Conservation (phyloP, 2,329 filamentous ascomycete species). For the Hymenoscyphus occultus region DNA sequence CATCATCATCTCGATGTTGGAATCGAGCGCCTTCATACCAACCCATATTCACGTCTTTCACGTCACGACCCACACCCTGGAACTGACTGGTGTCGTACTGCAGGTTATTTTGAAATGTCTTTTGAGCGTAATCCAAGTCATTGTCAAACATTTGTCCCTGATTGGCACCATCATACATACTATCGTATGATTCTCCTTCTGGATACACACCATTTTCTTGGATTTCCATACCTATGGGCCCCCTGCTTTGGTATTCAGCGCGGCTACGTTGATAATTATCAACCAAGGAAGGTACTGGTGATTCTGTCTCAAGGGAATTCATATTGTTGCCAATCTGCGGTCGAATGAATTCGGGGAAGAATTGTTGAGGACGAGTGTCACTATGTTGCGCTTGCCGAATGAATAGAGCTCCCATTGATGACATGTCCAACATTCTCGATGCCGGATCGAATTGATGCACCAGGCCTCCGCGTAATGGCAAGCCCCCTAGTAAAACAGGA, state of each 20-base stretch:
- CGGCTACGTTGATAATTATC: not conserved
- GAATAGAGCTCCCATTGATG: slow-evolving; percentile 9
- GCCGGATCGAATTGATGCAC: not conserved
- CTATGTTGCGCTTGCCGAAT: slow-evolving; percentile 14
- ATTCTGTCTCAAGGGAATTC: not conserved
- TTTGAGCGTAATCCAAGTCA: not conserved
- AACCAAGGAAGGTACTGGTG: not conserved
- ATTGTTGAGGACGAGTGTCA: not conserved
- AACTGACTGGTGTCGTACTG: not conserved
- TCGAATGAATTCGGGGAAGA: not conserved
- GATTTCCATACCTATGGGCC: not conserved
- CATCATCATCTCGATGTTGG: not conserved
- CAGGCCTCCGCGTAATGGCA: slow-evolving; percentile 18
- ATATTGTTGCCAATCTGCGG: not conserved
- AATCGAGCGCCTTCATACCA: not conserved
- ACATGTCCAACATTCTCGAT: not conserved
- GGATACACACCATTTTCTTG: not conserved
- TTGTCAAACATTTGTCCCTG: not conserved
- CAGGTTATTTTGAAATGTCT: not conserved
- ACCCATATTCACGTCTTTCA: not conserved
- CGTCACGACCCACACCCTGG: not conserved
- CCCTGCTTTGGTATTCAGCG: not conserved
- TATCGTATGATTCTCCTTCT: not conserved
- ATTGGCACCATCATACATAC: not conserved
- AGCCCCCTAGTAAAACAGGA: slow-evolving; percentile 8